Base-by-base conservation (phyloP, 768 basidiomycete species). In the Leccinum rimulosum region DNA sequence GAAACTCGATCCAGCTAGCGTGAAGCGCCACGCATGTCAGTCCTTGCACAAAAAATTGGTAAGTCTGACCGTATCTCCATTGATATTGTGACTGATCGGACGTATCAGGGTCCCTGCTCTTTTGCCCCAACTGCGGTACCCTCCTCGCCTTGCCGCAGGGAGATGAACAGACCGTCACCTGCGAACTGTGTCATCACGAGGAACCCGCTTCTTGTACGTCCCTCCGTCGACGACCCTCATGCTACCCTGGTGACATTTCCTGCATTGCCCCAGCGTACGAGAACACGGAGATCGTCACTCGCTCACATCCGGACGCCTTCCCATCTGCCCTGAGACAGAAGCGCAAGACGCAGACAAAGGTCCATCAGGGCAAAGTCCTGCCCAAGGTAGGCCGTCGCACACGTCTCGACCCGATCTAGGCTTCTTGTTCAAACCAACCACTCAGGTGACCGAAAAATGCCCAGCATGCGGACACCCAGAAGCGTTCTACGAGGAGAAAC, bases 41-140 rank as follows among this genome's bases (percentile, higher is more conserved):
- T 63, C 17, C 66, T 66, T n/a, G 78, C 81, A 28, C 75, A 82
- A 66, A 82, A 81, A 70, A 80, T 83, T 50, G 82, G 82, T 77
- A 59, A 55, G 79, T 68, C 19, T 27, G 31, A 1, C 31, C 33
- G 22, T 22, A 47, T 31, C 11, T 54, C 30, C 28, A 38, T 61
- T 27, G 30, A 19, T 55, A 22, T 7, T 6, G 19, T 27, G 15
- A 49, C 56, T 59, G 48, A 62, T 51, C 30, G 15, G 19, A 15
- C 58, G 31, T 31, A 10, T 25, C 66, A 89, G 97, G 96, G 54
- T 95, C 95, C 1, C 79, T 98, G 27, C 78, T 98, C 43, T 98
- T 99, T 76, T 99, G 97, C 75, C 93, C 93, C 2, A 80, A 85
- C 59, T 99, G 97, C 64, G 94, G 94, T 14, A 96, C 93, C 1